These are phyloP conservation scores for Aphanomyces cochlioides DNA, from an alignment of 352 stramenopile genomes.

Conservation along the genomic window DNA sequence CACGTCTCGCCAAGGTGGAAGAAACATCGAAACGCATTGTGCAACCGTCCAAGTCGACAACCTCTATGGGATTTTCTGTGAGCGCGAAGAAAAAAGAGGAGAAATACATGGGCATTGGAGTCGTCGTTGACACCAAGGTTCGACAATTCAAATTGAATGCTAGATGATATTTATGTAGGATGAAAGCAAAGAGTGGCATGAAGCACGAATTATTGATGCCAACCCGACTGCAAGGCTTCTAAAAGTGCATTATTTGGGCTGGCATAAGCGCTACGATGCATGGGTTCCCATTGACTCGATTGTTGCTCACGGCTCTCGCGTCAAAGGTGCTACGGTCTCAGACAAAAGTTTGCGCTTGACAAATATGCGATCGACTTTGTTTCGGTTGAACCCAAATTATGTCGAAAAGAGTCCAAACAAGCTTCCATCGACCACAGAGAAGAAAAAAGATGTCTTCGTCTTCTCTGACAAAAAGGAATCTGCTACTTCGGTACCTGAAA, in stretches of 20 bases:
- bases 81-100: background rate
- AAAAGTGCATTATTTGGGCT: constrained; percentile 25
- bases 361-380: background rate
- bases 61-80: too few species aligned
- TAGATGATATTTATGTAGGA: background rate
- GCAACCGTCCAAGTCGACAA: too few species aligned
- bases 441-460: background rate
- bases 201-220: constrained; percentile 23
- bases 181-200: constrained; percentile 5
- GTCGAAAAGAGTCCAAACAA: constrained; percentile 1
- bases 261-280: constrained; percentile 24
- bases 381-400: constrained; percentile 23
- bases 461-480: background rate
- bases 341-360: constrained; percentile 15
- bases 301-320: constrained; percentile 1
- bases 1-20: background rate
- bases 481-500: background rate
- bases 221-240: background rate
- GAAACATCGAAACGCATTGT: too few species aligned
- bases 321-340: background rate
- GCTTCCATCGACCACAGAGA: background rate
- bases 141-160: background rate
- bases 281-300: constrained; percentile 4
- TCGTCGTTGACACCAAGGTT: constrained; percentile 17
- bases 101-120: constrained; percentile 19